Percentiles rank a stretch among this genome's conserved stretches.
These are phyloP conservation scores for Colletotrichum cereale DNA, from an alignment of 2,329 filamentous ascomycete species.

Conservation along the genomic window DNA sequence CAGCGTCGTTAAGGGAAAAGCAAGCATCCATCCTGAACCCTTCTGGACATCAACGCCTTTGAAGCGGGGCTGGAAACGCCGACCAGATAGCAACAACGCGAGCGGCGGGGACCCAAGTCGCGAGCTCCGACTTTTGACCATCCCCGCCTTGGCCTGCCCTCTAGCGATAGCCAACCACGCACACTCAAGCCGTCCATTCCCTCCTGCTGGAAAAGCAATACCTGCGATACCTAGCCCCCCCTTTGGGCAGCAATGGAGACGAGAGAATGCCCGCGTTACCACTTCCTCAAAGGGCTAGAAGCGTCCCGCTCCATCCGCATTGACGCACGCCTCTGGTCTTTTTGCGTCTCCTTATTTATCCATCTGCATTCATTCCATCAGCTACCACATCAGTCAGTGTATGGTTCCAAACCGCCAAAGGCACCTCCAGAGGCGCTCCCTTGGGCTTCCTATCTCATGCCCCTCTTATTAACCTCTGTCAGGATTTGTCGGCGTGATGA, in stretches of 20 bases:
- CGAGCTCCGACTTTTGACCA: conserved; percentile 30
- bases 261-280: background rate
- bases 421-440: background rate
- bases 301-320: conserved; percentile 1
- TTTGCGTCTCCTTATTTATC: background rate
- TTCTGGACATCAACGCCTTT: background rate
- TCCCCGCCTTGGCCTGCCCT: background rate
- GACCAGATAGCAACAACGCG: conserved; percentile 15
- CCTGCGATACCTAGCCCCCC: background rate
- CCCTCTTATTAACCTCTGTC: conserved; percentile 30
- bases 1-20: background rate
- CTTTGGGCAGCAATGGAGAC: conserved; percentile 10
- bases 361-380: background rate
- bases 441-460: background rate
- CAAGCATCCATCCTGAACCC: background rate
- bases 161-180: conserved; percentile 2
- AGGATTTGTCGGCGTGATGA: background rate
- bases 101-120: conserved; percentile 21
- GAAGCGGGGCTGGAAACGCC: conserved; percentile 1
- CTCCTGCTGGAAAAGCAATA: background rate
- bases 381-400: background rate
- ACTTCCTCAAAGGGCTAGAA: background rate
- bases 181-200: background rate
- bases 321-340: too few species aligned
- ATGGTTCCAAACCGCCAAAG: background rate